Evolutionary conservation across 345 rosid species (phyloP), one percentile per base, ranked within the genome.

Genomic region (Gynandropsis gynandra): DNA sequence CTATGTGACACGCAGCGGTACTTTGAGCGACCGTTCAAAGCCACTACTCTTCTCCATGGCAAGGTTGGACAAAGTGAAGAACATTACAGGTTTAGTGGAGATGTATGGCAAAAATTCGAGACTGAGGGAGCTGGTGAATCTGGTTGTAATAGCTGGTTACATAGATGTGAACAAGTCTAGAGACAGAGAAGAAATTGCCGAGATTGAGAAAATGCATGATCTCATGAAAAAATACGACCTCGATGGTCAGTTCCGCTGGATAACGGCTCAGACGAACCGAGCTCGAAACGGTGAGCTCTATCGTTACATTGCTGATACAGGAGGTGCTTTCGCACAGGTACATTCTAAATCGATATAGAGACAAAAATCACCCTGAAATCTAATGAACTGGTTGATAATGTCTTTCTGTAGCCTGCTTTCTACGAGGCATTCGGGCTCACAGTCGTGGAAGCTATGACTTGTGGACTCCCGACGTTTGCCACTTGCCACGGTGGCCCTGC

Each of bases 391-490:
- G 42, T 36, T 0, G 32, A 15, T 40, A 15, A 18, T 55, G 67
- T 53, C 3, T 16, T 14, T 34, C 46, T 62, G 59, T 76, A 93
- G 97, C 99, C 99, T 63, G 99, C 99, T 0, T 81, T 93, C 66
- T 93, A 93, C 37, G 99, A 93, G 85, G 96, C 89, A 18, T 93
- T 88, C 68, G 99, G 99, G 44, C 87, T 93, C 47, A 93, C 97
- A 3, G 97, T 93, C 11, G 85, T 83, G 62, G 96, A 93, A 74
- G 90, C 95, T 57, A 93, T 93, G 99, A 88, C 95, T n/a, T 83
- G 85, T 41, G 97, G 87, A 27, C 95, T 93, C 53, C 99, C 99
- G 17, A 85, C 92, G 40, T 81, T 93, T 43, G 99, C 99, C 49
- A 93, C 97, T 36, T 59, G 76, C 60, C 95, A 88, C 40, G 99